phyloP scores from a whole-genome alignment of 2,329 filamentous ascomycete species.

The Cladosporium sp. region DNA sequence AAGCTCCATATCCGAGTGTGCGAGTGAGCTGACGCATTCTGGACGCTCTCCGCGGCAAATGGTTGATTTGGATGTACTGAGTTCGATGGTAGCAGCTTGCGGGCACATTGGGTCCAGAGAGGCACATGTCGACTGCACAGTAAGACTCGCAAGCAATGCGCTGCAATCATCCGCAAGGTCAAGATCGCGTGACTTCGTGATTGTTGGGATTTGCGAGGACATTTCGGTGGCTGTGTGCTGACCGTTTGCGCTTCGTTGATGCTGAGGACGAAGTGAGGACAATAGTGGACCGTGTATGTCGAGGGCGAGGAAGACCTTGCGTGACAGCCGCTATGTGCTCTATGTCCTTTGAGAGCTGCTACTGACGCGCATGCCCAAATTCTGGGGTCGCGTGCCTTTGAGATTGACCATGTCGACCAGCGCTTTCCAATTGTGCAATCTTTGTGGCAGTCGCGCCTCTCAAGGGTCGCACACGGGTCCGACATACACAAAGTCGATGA shows the following conservation, averaged over 20 bases:
- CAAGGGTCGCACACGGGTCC: neutral
- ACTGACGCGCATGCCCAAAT: neutral
- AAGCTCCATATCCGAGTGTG: too few relatives aligned
- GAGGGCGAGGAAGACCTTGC: neutral
- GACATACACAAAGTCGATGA: neutral
- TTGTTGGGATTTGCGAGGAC: neutral
- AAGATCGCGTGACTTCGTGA: neutral
- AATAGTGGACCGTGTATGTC: neutral
- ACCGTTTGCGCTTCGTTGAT: neutral
- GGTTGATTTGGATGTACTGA: neutral
- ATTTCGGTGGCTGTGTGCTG: neutral
- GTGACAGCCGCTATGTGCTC: neutral
- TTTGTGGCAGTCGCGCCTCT: neutral
- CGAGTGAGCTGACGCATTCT: too few relatives aligned
- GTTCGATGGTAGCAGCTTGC: neutral
- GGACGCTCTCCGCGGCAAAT: neutral
- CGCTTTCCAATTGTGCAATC: neutral
- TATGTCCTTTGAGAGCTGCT: neutral
- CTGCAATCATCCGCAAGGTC: neutral
- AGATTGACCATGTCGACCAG: neutral
- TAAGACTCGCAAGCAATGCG: neutral
- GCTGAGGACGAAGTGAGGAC: neutral
- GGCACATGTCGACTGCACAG: too few relatives aligned
- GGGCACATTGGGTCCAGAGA: neutral
- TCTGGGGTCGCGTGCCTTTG: neutral